A percentile compares a stretch with the other conserved stretches of the same genome.
Evolutionary conservation across 345 rosid genomes (phyloP).

Genomic region (Arabis hirsuta): DNA sequence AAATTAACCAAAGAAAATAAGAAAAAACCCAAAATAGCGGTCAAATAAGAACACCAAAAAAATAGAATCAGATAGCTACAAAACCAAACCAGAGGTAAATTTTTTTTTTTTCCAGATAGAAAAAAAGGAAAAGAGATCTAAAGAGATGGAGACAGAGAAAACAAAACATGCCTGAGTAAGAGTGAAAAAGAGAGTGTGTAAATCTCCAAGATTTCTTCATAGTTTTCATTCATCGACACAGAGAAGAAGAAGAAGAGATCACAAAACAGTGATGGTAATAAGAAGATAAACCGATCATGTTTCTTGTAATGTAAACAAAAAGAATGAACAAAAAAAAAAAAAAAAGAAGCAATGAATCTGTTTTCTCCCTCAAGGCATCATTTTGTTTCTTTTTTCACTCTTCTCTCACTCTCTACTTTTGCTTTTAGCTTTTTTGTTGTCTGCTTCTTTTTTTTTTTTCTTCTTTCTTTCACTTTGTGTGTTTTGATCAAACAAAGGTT

Average conservation of each 20-base stretch:
- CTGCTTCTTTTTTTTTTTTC: constrained; percentile 34
- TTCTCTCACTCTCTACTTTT: constrained; percentile 37
- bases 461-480: constrained; percentile 36
- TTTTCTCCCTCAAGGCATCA: constrained; percentile 50
- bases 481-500: constrained; percentile 36
- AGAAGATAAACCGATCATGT: constrained; percentile 39
- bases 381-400: constrained; percentile 42
- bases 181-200: constrained; percentile 23
- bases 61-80: constrained; percentile 37
- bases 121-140: constrained; percentile 33
- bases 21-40: constrained; percentile 36
- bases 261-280: constrained; percentile 16
- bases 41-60: constrained; percentile 37
- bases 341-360: constrained; percentile 39
- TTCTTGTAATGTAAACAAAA: constrained; percentile 38
- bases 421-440: constrained; percentile 45
- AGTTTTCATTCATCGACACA: constrained; percentile 23
- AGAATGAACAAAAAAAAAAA: no score
- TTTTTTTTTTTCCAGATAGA: neutral
- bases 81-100: constrained; percentile 21
- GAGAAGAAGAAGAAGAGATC: constrained; percentile 32
- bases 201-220: constrained; percentile 38
- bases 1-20: constrained; percentile 3
- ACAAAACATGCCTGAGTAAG: constrained; percentile 40
- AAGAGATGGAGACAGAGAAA: constrained; percentile 5